These are phyloP conservation scores for Pyronema omphalodes DNA, from an alignment of 495 filamentous ascomycete genomes.

Conservation along the genomic window DNA sequence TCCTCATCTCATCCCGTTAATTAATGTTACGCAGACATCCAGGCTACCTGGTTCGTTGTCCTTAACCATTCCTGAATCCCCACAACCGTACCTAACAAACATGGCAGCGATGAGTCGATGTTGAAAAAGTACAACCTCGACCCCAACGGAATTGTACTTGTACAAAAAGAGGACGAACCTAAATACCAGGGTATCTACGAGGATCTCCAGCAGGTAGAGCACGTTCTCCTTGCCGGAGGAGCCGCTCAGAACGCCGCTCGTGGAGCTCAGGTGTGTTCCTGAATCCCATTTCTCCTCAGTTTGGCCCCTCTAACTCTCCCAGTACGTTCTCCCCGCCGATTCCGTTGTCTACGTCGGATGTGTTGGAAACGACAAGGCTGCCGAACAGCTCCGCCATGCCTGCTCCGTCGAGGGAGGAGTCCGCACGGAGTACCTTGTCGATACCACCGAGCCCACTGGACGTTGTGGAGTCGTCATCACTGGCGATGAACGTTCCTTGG, in stretches of 20 bases:
- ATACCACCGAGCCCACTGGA: conserved; percentile 63
- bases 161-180: conserved; percentile 40
- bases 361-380: conserved; percentile 80
- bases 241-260: conserved; percentile 97
- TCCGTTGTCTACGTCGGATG: conserved; percentile 85
- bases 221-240: conserved; percentile 85
- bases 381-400: conserved; percentile 62
- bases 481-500: conserved; percentile 78
- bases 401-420: conserved; percentile 54
- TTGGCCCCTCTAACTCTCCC: not conserved
- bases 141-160: conserved; percentile 85
- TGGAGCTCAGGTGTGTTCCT: conserved; percentile 50
- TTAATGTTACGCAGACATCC: conserved; percentile 49
- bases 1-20: not conserved
- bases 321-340: conserved; percentile 80
- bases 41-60: conserved; percentile 49
- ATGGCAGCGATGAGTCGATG: conserved; percentile 46
- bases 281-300: not conserved
- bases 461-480: conserved; percentile 95
- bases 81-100: not conserved
- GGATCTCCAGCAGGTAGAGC: conserved; percentile 64
- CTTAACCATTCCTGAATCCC: conserved; percentile 1
- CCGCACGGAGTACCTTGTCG: conserved; percentile 80
- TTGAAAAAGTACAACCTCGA: conserved; percentile 86
- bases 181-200: conserved; percentile 81